Percentiles rank a stretch among this genome's conserved stretches.
Evolutionary conservation across 495 filamentous ascomycete genomes (phyloP).

Genomic region (Talaromyces adpressus): DNA sequence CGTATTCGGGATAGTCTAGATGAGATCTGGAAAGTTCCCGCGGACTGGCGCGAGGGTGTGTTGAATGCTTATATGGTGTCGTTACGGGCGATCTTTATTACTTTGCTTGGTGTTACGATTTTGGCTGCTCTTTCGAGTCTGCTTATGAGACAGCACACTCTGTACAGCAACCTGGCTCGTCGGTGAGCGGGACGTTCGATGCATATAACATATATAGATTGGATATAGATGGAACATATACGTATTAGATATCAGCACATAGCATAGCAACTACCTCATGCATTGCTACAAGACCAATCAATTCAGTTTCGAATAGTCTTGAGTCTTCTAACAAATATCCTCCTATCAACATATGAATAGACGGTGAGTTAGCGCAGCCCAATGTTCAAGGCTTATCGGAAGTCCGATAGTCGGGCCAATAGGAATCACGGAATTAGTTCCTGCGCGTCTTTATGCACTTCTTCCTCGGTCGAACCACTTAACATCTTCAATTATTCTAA

Average conservation of each 20-base stretch:
- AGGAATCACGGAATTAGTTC: neutral
- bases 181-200: constrained; percentile 19
- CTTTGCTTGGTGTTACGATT: constrained; percentile 53
- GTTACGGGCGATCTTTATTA: constrained; percentile 67
- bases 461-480: neutral
- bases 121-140: constrained; percentile 53
- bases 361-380: neutral
- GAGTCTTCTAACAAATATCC: no score
- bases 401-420: neutral
- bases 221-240: constrained; percentile 1
- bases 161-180: constrained; percentile 65
- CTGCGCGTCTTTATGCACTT: neutral
- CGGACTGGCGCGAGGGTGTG: constrained; percentile 63
- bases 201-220: neutral
- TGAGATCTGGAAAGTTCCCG: constrained; percentile 62
- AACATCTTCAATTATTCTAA: neutral
- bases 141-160: constrained; percentile 69
- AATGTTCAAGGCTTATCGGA: neutral
- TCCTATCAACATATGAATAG: neutral
- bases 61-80: constrained; percentile 69
- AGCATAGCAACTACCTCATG: neutral
- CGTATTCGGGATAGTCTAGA: constrained; percentile 67
- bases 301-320: no score
- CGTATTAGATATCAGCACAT: neutral
- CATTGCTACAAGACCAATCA: no score